These are phyloP conservation scores for Areca catechu DNA, from an alignment of 176 grass and related monocot genomes.

Conservation along the genomic window DNA sequence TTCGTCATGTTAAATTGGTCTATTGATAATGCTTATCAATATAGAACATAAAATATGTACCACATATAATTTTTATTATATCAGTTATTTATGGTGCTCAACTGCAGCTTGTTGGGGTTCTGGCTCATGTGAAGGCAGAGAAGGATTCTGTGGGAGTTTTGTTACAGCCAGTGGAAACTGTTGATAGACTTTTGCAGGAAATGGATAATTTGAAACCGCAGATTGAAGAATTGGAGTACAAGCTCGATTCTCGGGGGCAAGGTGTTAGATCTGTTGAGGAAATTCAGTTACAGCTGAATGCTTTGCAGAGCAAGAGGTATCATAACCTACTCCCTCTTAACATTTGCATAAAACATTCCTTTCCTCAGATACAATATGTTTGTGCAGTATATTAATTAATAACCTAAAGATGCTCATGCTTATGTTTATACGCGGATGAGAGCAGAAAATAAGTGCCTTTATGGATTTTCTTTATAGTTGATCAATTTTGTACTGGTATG, in stretches of 20 bases:
- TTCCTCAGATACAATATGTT: no score
- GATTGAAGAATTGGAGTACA: constrained; percentile 65
- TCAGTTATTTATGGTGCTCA: constrained; percentile 15
- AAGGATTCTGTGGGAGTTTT: constrained; percentile 64
- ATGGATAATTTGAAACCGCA: constrained; percentile 46
- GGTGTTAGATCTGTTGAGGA: constrained; percentile 71
- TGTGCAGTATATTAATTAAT: no score
- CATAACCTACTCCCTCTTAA: no score
- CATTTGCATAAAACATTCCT: no score
- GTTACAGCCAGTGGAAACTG: constrained; percentile 36
- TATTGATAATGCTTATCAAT: no score
- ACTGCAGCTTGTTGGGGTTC: constrained; percentile 66
- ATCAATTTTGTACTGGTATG: no score
- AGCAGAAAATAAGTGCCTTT: no score
- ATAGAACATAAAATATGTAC: no score
- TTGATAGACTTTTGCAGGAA: constrained; percentile 45
- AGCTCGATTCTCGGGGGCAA: constrained; percentile 74
- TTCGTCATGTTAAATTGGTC: no score
- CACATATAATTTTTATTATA: background rate
- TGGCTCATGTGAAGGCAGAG: constrained; percentile 74
- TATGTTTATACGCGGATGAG: no score
- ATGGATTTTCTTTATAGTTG: no score
- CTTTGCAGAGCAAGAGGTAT: constrained; percentile 74
- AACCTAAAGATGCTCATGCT: no score
- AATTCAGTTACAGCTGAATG: constrained; percentile 65